A percentile compares a stretch with the other conserved stretches of the same genome.
Evolutionary conservation across 78 protist species (phyloP).

Genomic region (Polysphondylium violaceum): DNA sequence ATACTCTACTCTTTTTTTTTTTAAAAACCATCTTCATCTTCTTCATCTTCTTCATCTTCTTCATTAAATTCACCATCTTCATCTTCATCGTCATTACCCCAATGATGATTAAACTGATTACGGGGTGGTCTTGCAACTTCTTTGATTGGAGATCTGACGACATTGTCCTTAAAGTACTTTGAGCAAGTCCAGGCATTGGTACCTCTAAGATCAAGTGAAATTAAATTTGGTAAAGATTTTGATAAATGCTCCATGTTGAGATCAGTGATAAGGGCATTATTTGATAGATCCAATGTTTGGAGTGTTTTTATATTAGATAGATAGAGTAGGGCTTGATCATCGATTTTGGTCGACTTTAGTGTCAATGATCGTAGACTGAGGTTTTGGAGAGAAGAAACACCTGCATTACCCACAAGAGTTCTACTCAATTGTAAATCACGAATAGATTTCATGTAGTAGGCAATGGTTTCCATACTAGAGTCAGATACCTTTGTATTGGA

Average conservation of each 20-base stretch:
- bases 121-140: not conserved
- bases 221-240: not conserved
- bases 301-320: constrained; percentile 14
- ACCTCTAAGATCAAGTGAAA: constrained; percentile 31
- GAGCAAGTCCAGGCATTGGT: too few species aligned
- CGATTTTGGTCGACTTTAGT: constrained; percentile 24
- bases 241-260: not conserved
- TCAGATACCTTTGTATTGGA: constrained; percentile 53
- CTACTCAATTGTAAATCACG: constrained; percentile 42
- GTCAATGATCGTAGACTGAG: constrained; percentile 16
- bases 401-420: constrained; percentile 20
- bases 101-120: not conserved
- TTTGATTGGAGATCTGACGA: not conserved
- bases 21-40: not conserved
- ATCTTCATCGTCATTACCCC: not conserved
- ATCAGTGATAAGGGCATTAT: constrained; percentile 30
- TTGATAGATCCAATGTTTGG: constrained; percentile 13
- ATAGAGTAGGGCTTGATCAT: not conserved
- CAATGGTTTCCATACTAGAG: not conserved
- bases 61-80: not conserved
- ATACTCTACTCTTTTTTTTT: not conserved
- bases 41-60: too few species aligned
- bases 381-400: not conserved
- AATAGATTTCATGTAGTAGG: not conserved
- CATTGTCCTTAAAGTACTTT: constrained; percentile 31